phyloP scores from a whole-genome alignment of 108 stramenopile genomes.

The Aureococcus anophagefferens region DNA sequence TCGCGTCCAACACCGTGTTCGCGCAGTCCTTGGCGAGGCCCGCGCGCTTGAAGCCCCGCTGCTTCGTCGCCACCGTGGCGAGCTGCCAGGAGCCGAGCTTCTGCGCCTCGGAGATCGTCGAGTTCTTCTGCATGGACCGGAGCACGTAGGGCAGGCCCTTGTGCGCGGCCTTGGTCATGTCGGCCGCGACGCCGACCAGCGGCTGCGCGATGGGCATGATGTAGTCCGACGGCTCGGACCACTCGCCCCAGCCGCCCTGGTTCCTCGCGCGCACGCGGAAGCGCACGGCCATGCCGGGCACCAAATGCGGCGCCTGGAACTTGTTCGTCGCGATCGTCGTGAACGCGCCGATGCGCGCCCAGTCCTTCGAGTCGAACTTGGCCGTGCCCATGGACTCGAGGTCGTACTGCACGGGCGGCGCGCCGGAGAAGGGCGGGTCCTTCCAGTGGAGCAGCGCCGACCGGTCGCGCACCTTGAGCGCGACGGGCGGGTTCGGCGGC shows the following conservation, averaged over 20 bases:
- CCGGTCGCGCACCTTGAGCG: not conserved
- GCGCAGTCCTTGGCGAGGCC: not conserved
- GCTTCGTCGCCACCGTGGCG: not conserved
- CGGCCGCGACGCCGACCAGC: not conserved
- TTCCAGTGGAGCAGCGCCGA: not conserved
- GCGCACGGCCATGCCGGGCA: slow-evolving; percentile 1
- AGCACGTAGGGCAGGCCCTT: slow-evolving; percentile 1
- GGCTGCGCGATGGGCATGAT: slow-evolving; percentile 2
- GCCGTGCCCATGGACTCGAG: slow-evolving; percentile 1
- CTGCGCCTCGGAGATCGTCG: not conserved
- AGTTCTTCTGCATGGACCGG: not conserved
- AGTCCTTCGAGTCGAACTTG: not conserved
- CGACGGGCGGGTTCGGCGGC: not conserved
- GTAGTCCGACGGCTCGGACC: slow-evolving; percentile 2
- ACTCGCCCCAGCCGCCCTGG: slow-evolving; percentile 7
- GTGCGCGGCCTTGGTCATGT: not conserved
- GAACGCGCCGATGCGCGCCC: not conserved
- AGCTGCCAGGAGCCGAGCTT: not conserved
- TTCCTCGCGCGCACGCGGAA: slow-evolving; percentile 5
- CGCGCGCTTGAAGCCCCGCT: slow-evolving; percentile 3
- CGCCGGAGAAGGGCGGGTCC: not conserved
- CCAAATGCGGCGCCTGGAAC: slow-evolving; percentile 4
- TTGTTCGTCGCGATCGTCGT: not conserved
- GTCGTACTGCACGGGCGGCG: not conserved
- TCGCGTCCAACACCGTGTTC: not conserved